Base-by-base conservation (phyloP, 352 stramenopile species). In the Hyaloperonospora brassicae region DNA sequence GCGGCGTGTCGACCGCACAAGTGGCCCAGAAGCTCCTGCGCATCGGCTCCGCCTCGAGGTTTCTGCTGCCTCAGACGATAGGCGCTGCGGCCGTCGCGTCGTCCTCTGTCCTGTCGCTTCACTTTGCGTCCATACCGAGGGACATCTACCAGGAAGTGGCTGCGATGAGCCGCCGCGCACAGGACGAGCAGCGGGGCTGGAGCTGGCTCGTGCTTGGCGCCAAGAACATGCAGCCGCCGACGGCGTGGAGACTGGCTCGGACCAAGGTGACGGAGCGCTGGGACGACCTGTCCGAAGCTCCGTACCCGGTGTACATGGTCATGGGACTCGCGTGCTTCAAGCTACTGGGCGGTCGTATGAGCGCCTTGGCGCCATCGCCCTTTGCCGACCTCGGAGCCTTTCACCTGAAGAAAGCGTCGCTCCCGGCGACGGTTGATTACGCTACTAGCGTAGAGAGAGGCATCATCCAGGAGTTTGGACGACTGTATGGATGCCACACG, bases 401-500 rank as follows among this genome's bases (percentile, higher is more conserved):
- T 57, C 81, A 89, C 27, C 59, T 86, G 47, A 76, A 70, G 43
- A 89, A 87, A 55, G 75, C 76, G 39, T 91, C 81, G 23, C 67
- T 90, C 8, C 78, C 79, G 2, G 84, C 84, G 1, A 92, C 84
- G 0, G 69, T 63, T 7, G 73, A 88, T 43, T 94, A 92, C 55
- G 84, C 81, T 2, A 82, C 72, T 13, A 69, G 30, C 12, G 65
- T 82, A 14, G 78, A 84, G 42, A 72, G 79, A 46, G 73, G 71
- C 1, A 63, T 92, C 25, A 85, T 92, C 41, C 79, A 89, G 49
- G 72, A 88, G 60, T 89, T 92, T 49, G 84, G 84, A 1, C 68
- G 84, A 7, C 70, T 87, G 14, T 91, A 73, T 35, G 84, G 84
- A 14, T 94, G 84, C 60, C 84, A 94, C 57, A 94, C 84, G 21